These are phyloP conservation scores for Penicillium robsamsonii DNA, from an alignment of 495 filamentous ascomycete genomes.

Conservation along the genomic window DNA sequence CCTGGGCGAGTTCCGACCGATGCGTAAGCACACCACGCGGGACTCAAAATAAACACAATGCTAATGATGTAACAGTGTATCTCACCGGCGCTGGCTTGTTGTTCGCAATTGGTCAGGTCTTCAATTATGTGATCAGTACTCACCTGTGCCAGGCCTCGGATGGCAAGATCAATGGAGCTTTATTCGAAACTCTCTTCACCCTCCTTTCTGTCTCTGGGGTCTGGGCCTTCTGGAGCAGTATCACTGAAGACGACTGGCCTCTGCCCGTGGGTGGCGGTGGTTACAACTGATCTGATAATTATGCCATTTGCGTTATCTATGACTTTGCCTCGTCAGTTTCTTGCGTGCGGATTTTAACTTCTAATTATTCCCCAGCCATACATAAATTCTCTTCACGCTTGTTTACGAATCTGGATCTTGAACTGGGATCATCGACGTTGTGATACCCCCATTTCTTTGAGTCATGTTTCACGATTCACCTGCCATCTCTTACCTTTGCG, in stretches of 20 bases:
- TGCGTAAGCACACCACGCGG: conserved; percentile 58
- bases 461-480: conserved; percentile 34
- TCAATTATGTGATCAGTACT: conserved; percentile 89
- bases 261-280: conserved; percentile 52
- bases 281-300: conserved; percentile 43
- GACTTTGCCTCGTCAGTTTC: conserved; percentile 9
- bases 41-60: not conserved
- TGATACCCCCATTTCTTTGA: conserved; percentile 31
- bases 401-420: conserved; percentile 20
- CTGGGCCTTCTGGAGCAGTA: conserved; percentile 98
- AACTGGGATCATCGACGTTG: conserved; percentile 26
- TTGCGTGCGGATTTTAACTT: conserved; percentile 13
- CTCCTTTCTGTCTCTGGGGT: conserved; percentile 74
- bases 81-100: conserved; percentile 69
- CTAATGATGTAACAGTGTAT: conserved; percentile 58
- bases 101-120: conserved; percentile 91
- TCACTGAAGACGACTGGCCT: conserved; percentile 99
- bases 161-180: conserved; percentile 85
- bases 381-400: conserved; percentile 17
- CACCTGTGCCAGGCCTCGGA: conserved; percentile 79
- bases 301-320: conserved; percentile 2
- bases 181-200: conserved; percentile 94
- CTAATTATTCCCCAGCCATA: conserved; percentile 19
- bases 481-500: conserved; percentile 12
- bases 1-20: conserved; percentile 80